Base-by-base conservation (phyloP, 345 rosid genomes). In the Noccaea bulbosa region DNA sequence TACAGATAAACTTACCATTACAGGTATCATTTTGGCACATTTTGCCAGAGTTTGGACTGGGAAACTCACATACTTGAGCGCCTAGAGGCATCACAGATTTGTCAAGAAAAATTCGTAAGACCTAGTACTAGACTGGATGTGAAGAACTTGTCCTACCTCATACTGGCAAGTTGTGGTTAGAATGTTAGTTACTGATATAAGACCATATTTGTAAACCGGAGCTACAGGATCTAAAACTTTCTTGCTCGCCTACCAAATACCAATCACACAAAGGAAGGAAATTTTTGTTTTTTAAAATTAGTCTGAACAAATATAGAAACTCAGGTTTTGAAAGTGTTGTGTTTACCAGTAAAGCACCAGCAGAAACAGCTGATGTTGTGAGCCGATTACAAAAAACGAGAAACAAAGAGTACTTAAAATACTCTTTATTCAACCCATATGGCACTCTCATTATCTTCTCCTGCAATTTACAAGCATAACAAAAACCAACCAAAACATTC, bases 11-110 rank as follows among this genome's bases (percentile, higher is more conserved):
- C 92, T 75, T 75, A 91, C 98, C 96, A 91, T 91, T 20, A 93
- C 98, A 66, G 98, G 97, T 75, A 93, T 91, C 98, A 93, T 93
- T 79, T 93, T 93, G 40, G 96, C 96, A 79, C 97, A 93, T 80
- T 93, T 93, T 2, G 98, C 96, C 67, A 91, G 83, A 30, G 96
- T 91, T 81, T 93, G 97, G 50, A 93, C 88, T 0, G 97, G 98
- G 79, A 93, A 93, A 71, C 97, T 93, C 65, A 93, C 96, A 83
- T 91, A 91, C 79, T 91, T 93, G 70, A 93, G 92, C 51, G 98
- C 98, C 96, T 93, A 78, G 52, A 76, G 39, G 62, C 62, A 62
- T 57, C 57, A 41, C 11, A 38, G 65, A 50, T 63, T 63, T 57
- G n/a, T 54, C 40, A 71, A 43, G 11, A 22, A 37, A 32, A 8